phyloP scores from a whole-genome alignment of 352 stramenopile species.

The Phytophthora aleatoria region DNA sequence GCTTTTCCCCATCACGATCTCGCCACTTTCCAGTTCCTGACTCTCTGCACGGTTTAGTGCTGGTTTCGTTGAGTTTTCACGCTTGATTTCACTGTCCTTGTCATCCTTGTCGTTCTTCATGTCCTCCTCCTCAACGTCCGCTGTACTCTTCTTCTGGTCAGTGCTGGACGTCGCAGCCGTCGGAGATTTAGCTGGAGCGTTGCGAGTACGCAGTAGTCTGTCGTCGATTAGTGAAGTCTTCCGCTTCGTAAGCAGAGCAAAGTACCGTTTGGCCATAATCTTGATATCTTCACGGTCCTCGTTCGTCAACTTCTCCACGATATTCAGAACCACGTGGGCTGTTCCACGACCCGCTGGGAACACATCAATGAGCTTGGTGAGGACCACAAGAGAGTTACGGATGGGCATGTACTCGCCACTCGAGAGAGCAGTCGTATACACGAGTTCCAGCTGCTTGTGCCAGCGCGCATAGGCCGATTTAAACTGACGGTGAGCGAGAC shows the following conservation, averaged over 20 bases:
- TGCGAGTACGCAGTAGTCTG: constrained; percentile 46
- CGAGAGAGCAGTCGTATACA: constrained; percentile 66
- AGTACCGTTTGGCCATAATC: constrained; percentile 91
- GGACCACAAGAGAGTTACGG: constrained; percentile 82
- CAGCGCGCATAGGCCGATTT: constrained; percentile 77
- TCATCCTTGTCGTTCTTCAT: constrained; percentile 30
- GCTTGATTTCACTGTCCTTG: constrained; percentile 25
- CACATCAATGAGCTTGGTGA: constrained; percentile 91
- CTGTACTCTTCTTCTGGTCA: constrained; percentile 22
- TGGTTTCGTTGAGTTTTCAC: constrained; percentile 20
- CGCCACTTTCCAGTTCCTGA: constrained; percentile 60
- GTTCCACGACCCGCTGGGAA: constrained; percentile 70
- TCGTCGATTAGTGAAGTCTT: constrained; percentile 73
- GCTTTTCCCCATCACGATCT: constrained; percentile 46
- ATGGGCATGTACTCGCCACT: constrained; percentile 86
- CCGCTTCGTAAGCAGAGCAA: constrained; percentile 78
- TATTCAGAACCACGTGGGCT: constrained; percentile 62
- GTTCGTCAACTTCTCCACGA: constrained; percentile 72
- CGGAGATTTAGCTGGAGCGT: constrained; percentile 16
- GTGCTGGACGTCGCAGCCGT: constrained; percentile 14
- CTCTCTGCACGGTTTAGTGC: constrained; percentile 25
- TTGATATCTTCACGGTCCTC: constrained; percentile 90
- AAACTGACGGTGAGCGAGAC: constrained; percentile 73
- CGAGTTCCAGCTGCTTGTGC: constrained; percentile 69
- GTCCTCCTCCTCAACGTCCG: constrained; percentile 22